Percentiles rank a stretch among this genome's conserved stretches.
Evolutionary conservation across 1,139 yeast species (phyloP).

Genomic region (Candida sanyaensis): DNA sequence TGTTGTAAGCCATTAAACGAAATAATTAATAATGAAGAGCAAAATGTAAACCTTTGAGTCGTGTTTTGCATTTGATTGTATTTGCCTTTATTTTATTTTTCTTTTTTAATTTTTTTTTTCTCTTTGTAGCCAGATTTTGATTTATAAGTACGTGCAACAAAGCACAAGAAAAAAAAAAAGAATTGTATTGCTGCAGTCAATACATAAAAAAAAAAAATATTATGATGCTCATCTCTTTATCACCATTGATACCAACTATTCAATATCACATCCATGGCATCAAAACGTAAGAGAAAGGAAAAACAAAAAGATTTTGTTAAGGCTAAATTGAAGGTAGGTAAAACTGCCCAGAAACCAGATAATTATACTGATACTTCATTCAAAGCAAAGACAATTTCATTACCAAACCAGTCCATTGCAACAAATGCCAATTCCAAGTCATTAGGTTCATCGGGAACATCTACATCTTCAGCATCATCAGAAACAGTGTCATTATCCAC

Average conservation of each 20-base stretch:
- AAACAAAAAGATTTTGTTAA: slow-evolving; percentile 77
- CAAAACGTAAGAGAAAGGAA: slow-evolving; percentile 62
- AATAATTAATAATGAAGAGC: neutral
- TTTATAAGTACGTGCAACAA: neutral
- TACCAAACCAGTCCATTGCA: slow-evolving; percentile 56
- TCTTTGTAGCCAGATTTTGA: too few relatives aligned
- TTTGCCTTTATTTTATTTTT: too few relatives aligned
- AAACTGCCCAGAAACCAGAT: slow-evolving; percentile 66
- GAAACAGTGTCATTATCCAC: neutral
- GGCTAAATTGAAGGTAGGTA: slow-evolving; percentile 87
- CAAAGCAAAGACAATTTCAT: slow-evolving; percentile 67
- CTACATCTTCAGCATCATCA: slow-evolving; percentile 18
- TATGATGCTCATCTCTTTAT: slow-evolving; percentile 3
- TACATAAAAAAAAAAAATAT: neutral
- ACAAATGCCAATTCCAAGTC: slow-evolving; percentile 13
- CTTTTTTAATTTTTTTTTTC: neutral
- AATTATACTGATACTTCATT: slow-evolving; percentile 87
- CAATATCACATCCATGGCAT: slow-evolving; percentile 39
- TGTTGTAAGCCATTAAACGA: slow-evolving; percentile 2
- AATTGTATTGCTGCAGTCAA: neutral
- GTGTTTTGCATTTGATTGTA: too few relatives aligned
- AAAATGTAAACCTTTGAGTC: neutral
- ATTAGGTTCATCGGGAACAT: slow-evolving; percentile 4
- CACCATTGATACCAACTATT: neutral
- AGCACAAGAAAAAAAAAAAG: slow-evolving; percentile 5